Conservation (phyloP, 2,329 filamentous ascomycete species). For the Talaromyces sp. region DNA sequence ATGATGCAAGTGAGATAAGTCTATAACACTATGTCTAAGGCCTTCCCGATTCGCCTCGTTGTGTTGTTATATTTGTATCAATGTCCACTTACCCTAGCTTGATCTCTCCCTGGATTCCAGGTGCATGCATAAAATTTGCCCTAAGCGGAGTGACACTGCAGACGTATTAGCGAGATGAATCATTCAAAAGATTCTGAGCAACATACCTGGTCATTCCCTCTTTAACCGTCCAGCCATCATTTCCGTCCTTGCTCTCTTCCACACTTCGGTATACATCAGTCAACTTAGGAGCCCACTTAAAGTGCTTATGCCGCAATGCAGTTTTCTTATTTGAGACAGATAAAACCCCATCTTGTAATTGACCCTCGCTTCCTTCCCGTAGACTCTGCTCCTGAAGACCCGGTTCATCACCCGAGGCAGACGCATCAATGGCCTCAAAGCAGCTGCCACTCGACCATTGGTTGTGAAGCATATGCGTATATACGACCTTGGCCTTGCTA, state of each 20-base stretch:
- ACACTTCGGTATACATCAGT: slow-evolving; percentile 84
- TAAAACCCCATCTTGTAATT: slow-evolving; percentile 28
- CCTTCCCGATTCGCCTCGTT: slow-evolving; percentile 25
- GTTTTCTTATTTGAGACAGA: slow-evolving; percentile 32
- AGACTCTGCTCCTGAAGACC: slow-evolving; percentile 72
- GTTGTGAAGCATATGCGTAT: slow-evolving; percentile 85
- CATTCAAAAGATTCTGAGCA: background rate
- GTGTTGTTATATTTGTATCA: slow-evolving; percentile 8
- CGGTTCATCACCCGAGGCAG: slow-evolving; percentile 57
- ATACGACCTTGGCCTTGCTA: slow-evolving; percentile 70
- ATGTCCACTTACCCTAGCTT: slow-evolving; percentile 68
- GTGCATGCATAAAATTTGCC: slow-evolving; percentile 84
- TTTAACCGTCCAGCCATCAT: slow-evolving; percentile 90
- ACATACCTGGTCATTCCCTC: slow-evolving; percentile 78
- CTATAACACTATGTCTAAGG: slow-evolving; percentile 14
- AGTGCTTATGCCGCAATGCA: slow-evolving; percentile 75
- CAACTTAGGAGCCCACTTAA: slow-evolving; percentile 91
- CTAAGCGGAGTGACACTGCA: slow-evolving; percentile 80
- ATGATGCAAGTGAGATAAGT: slow-evolving; percentile 12
- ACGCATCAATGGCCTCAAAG: slow-evolving; percentile 73
- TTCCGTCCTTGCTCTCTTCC: slow-evolving; percentile 73
- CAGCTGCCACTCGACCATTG: slow-evolving; percentile 82
- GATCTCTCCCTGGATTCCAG: slow-evolving; percentile 68
- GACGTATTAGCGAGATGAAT: background rate
- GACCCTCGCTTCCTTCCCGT: slow-evolving; percentile 60